Base-by-base conservation (phyloP, 2,329 filamentous ascomycete genomes). In the Pseudocercospora macadamiae region DNA sequence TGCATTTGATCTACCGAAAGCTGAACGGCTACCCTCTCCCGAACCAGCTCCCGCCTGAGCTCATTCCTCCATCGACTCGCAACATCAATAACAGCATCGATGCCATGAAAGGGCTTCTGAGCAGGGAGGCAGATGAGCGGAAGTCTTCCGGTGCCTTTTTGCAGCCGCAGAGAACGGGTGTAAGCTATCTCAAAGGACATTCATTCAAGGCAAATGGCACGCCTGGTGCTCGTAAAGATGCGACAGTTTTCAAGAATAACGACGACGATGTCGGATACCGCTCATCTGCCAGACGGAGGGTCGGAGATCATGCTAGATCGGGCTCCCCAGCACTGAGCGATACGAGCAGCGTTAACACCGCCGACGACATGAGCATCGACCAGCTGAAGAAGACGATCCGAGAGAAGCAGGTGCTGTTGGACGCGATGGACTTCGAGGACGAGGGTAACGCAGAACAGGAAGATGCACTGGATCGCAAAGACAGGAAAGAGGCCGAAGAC, bases 1-100 rank as follows among this genome's bases (percentile, higher is more conserved):
- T 99, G 95, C 95, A 99, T 82, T 80, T 99, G 76, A 99, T 99
- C 69, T 99, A 99, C 78, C 86, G 95, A 68, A 96, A 96, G 73
- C 83, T 99, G 54, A 97, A 99, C 70, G 93, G 93, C 32, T 97
- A 97, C 71, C 93, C 93, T 1, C 83, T 97, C 28, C 95, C 95
- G 14, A 90, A 87, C 69, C 88, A 89, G 44, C 82, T 99, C 9
- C 95, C 95, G 7, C 86, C 95, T 0, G 95, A 99, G 79, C 85
- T 99, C 60, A 88, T 97, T 5, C 95, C 95, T 19, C 95, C 95
- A 1, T 97, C 95, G 1, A 96, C 93, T 9, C 86, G 93, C 64
- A 96, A 97, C 74, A 85, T 99, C 69, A 93, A 88, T 68, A 90
- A 93, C 70, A 96, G 95, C 3, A 93, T 99, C 63, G 93, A 93